Evolutionary conservation across 2,329 filamentous ascomycete species (phyloP), one percentile per base, ranked within the genome.

Genomic region (Harringtonia aguacate): DNA sequence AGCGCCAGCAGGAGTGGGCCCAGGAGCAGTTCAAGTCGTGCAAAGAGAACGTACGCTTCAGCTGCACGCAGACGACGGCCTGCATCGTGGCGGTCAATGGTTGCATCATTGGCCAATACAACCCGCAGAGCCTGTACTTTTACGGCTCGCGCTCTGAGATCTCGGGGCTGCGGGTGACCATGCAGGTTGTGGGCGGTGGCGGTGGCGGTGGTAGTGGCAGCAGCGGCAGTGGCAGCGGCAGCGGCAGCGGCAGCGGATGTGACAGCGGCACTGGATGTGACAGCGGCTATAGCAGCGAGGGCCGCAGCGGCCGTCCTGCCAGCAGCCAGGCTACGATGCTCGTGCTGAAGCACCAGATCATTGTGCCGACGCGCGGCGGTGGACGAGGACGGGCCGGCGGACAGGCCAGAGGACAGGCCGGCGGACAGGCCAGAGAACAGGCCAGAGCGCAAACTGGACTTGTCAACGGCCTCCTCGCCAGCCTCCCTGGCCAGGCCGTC

Each of bases 11-110:
- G 46, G 10, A 20, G 15, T 52, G 50, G 50, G 50, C 50, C 1
- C 44, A 34, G 5, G 13, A 15, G 8, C 50, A 52, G 44, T 44
- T 52, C 24, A 31, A 35, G 14, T 47, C 50, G 17, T 52, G 50
- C 50, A 52, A 51, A 17, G 50, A 52, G 37, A 52, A 51, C 43
- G 46, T 46, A 24, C 46, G 47, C 1, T 52, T 46, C 35, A 43
- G 46, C 18, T 46, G 44, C 43, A 52, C 50, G 24, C 50, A 52
- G 43, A 52, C 50, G 15, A 52, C 50, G 17, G 50, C 43, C 5
- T 51, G 49, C 36, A 44, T 52, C 6, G 46, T 41, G 12, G 50
- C 50, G 17, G 39, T 51, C 35, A 52, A 52, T 41, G 50, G 50
- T 0, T n/a, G 22, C 18, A 44, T 52, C 24, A 27, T 51, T 13